Base-by-base conservation (phyloP, 2,329 filamentous ascomycete species). In the Cladosporium velox region DNA sequence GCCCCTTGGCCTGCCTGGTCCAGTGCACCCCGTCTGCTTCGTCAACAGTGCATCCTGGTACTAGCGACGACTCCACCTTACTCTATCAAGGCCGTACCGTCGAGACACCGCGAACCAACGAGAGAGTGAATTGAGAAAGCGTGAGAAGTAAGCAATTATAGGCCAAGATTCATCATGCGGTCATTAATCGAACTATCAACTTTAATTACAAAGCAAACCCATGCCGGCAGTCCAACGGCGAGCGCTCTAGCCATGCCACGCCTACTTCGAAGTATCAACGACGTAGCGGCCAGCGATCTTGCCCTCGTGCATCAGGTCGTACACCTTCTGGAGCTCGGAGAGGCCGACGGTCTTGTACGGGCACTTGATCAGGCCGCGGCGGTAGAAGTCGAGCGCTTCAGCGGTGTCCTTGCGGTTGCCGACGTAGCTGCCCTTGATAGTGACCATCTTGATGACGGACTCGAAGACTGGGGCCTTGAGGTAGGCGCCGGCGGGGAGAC, bases 321-420 rank as follows among this genome's bases (percentile, higher is more conserved):
- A 97, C n/a, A 97, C 90, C 65, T 87, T 85, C 70, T 90, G 86
- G 70, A 98, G 84, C 79, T 97, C 85, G 74, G 88, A 90, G 67
- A 97, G 83, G 15, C 92, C 92, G 63, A 92, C 88, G 8, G 87
- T 86, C 89, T 97, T 96, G 87, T 86, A 95, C 8, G 94, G 94
- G 5, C 89, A 88, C 76, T 92, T 90, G 85, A 98, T 93, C 70
- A 96, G 81, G 18, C 94, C 94, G 26, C 90, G 86, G 66, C 86
- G 82, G 84, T 87, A 97, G 83, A 97, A 97, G 71, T 97, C 93
- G 69, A 98, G 84, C 2, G 94, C 93, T 83, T 98, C 94, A 63
- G 89, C 87, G 0, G 89, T 90, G 77, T 98, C 94, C 77, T 90
- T 88, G 71, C 94, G 87, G 83, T 96, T 97, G 66, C 94, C 94